phyloP scores from a whole-genome alignment of 108 stramenopile genomes.

The Thalassiosira profunda region DNA sequence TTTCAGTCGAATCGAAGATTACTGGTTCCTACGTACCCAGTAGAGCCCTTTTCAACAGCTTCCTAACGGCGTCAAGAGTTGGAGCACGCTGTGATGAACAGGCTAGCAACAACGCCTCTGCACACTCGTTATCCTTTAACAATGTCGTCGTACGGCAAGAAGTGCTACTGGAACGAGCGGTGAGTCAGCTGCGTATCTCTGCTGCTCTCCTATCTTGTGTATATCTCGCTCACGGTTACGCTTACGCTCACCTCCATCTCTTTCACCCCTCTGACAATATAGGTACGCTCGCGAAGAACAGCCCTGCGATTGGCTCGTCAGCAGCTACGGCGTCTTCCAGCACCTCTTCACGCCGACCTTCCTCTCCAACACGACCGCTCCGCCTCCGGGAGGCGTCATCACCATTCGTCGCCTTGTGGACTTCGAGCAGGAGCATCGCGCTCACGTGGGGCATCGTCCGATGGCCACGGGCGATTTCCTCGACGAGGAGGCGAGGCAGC shows the following conservation, averaged over 20 bases:
- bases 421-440: slow-evolving; percentile 1
- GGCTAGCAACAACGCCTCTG: too few relatives aligned
- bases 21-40: background rate
- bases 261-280: background rate
- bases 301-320: slow-evolving; percentile 39
- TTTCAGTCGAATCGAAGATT: background rate
- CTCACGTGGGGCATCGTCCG: background rate
- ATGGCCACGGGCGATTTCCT: slow-evolving; percentile 45
- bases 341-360: slow-evolving; percentile 27
- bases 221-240: background rate
- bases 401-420: slow-evolving; percentile 11
- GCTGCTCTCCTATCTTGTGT: background rate
- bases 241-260: background rate
- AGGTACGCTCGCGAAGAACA: slow-evolving; percentile 21
- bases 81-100: too few relatives aligned
- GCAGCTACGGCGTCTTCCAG: slow-evolving; percentile 7
- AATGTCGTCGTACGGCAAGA: slow-evolving; percentile 44
- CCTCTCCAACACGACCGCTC: slow-evolving; percentile 15
- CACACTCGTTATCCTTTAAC: background rate
- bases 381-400: slow-evolving; percentile 23
- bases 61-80: background rate
- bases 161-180: slow-evolving; percentile 34
- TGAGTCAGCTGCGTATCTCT: background rate
- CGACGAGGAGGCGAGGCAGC: slow-evolving; percentile 30
- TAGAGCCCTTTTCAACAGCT: background rate